These are phyloP conservation scores for Inonotus hispidus DNA, from an alignment of 1,284 basidiomycete species.

Conservation along the genomic window DNA sequence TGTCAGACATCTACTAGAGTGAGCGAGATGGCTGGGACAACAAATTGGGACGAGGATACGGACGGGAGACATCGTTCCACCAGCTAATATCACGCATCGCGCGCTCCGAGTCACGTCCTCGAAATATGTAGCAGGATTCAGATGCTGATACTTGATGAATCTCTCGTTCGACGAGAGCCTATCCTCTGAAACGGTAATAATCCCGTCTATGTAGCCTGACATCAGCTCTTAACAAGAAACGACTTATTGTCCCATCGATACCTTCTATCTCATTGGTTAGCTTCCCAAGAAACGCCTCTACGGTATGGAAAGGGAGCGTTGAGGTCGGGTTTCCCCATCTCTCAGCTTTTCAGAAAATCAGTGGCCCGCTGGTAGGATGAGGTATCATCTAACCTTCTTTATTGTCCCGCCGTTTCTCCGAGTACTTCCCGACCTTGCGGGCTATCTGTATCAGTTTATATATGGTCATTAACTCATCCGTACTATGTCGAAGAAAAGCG, in stretches of 20 bases:
- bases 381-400: slow-evolving; percentile 24
- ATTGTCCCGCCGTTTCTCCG: slow-evolving; percentile 59
- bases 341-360: neutral
- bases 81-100: slow-evolving; percentile 82
- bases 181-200: slow-evolving; percentile 47
- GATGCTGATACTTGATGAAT: slow-evolving; percentile 85
- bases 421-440: slow-evolving; percentile 76
- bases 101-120: slow-evolving; percentile 76
- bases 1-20: slow-evolving; percentile 73
- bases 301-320: slow-evolving; percentile 77
- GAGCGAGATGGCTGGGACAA: neutral
- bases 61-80: slow-evolving; percentile 97
- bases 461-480: slow-evolving; percentile 5
- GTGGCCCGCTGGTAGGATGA: neutral
- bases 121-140: slow-evolving; percentile 92
- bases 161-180: slow-evolving; percentile 40
- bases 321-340: neutral
- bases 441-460: slow-evolving; percentile 42
- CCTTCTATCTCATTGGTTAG: slow-evolving; percentile 81
- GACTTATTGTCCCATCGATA: slow-evolving; percentile 32
- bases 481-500: slow-evolving; percentile 29
- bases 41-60: neutral
- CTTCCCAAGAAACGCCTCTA: slow-evolving; percentile 83
- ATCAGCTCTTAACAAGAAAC: neutral
- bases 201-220: slow-evolving; percentile 42